phyloP scores from a whole-genome alignment of 2,329 filamentous ascomycete genomes.

The Parastagonospora avenae region DNA sequence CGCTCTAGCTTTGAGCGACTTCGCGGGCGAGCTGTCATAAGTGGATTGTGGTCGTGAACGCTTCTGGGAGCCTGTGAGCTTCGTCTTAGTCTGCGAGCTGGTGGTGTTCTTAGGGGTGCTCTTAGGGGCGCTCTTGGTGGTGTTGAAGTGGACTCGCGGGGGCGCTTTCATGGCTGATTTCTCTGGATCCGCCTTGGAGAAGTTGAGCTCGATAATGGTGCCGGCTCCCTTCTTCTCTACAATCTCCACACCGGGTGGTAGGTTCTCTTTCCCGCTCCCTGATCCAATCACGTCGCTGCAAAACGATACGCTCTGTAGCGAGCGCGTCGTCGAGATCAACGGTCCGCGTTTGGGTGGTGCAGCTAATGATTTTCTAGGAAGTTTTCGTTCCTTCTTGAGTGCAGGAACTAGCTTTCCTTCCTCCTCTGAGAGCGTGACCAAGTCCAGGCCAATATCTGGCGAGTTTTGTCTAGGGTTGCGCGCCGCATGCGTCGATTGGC shows the following conservation, averaged over 20 bases:
- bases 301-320: conserved; percentile 49
- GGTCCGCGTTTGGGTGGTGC: conserved; percentile 57
- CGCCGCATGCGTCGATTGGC: conserved; percentile 40
- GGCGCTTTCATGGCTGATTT: conserved; percentile 28
- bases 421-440: conserved; percentile 47
- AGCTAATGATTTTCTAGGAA: conserved; percentile 50
- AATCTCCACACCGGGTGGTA: conserved; percentile 57
- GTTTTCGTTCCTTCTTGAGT: conserved; percentile 41
- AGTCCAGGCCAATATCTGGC: conserved; percentile 45
- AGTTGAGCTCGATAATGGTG: conserved; percentile 39
- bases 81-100: conserved; percentile 22
- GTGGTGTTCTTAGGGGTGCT: conserved; percentile 17
- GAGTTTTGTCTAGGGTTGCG: conserved; percentile 38
- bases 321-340: conserved; percentile 50
- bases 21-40: conserved; percentile 39
- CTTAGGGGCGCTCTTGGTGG: conserved; percentile 15
- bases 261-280: conserved; percentile 66
- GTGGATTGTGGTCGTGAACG: conserved; percentile 38
- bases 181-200: conserved; percentile 33
- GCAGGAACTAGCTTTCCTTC: conserved; percentile 36
- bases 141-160: conserved; percentile 35
- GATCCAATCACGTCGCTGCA: conserved; percentile 56
- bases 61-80: conserved; percentile 39
- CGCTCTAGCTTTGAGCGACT: conserved; percentile 39
- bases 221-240: conserved; percentile 30